Evolutionary conservation across 768 basidiomycete species (phyloP), one percentile per base, ranked within the genome.

Genomic region (Crucibulum laeve): DNA sequence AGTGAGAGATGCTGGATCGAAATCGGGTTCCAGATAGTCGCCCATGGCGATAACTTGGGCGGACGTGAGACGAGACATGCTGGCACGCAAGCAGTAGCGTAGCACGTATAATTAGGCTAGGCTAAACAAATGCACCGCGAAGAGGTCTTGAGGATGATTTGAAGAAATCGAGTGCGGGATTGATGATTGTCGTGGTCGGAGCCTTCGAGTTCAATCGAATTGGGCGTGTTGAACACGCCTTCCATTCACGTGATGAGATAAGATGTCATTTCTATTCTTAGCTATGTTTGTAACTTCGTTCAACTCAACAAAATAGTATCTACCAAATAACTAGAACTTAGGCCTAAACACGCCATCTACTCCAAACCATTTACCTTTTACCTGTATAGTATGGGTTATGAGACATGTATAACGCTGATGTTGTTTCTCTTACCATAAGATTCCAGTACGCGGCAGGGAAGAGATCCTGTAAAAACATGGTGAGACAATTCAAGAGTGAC

Each of bases 401-500:
- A 30, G 28, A 7, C 28, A 30, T 7, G 28, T 7, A 30, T 30
- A n/a, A n/a, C 28, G 8, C 8, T 30, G 10, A 36, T 36, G 7
- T 10, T 36, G 18, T 36, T 8, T 25, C 21, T 2, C 62, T 56
- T 53, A 82, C 84, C 83, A 85, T 87, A 42, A 70, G 68, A 45
- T 80, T 79, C 84, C 84, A 91, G 63, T 91, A 91, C 7, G 72
- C 80, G 61, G 69, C 73, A n/a, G 85, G 84, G 69, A 88, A 87
- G 22, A 87, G 42, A 48, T 80, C 76, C 77, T 78, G 44, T 4
- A 36, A 25, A 44, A 48, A 17, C 40, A 28, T 55, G 38, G 57
- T 37, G n/a, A 47, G n/a, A 37, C 24, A 25, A 23, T 26, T 40
- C 41, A 34, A 13, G 18, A 7, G 25, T 14, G 21, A 23, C 10